Evolutionary conservation across 768 basidiomycete genomes (phyloP), one percentile per base, ranked within the genome.

Genomic region (Piloderma croceum): DNA sequence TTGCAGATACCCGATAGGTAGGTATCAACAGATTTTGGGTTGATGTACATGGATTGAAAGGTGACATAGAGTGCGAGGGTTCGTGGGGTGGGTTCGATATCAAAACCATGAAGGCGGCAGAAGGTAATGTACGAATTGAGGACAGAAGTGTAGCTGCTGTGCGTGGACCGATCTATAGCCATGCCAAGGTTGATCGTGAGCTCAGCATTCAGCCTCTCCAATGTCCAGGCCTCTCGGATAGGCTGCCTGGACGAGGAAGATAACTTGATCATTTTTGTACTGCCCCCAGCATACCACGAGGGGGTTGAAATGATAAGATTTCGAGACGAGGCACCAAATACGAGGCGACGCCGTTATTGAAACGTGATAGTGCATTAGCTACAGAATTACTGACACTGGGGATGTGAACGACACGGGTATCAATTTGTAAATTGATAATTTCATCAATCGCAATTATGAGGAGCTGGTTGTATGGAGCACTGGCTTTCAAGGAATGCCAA

Each of bases 51-150:
- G n/a, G n/a, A n/a, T n/a, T n/a, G n/a, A n/a, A n/a, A n/a, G n/a
- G n/a, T n/a, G n/a, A n/a, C n/a, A n/a, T n/a, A n/a, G n/a, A n/a
- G n/a, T n/a, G n/a, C n/a, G n/a, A n/a, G n/a, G n/a, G n/a, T n/a
- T n/a, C n/a, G n/a, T 0, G 41, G 32, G 0, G 64, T 65, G 0
- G 61, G 67, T 12, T 59, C 49, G 13, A 59, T 22, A 5, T 52
- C 45, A 3, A 67, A 34, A 6, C 54, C 12, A 34, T 67, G 64
- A 0, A 56, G 6, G 0, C 38, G 12, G 13, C 58, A 54, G 22
- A 69, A 69, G 0, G 44, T 43, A 6, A 64, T 10, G 36, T 54
- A 65, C 0, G 64, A 67, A n/a, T 65, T 63, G 0, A 63, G 37
- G 0, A 56, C 54, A 0, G 63, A 69, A 0, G 48, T 38, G 34